Conservation (phyloP, 306 rosid species). For the Vachellia collinsii region DNA sequence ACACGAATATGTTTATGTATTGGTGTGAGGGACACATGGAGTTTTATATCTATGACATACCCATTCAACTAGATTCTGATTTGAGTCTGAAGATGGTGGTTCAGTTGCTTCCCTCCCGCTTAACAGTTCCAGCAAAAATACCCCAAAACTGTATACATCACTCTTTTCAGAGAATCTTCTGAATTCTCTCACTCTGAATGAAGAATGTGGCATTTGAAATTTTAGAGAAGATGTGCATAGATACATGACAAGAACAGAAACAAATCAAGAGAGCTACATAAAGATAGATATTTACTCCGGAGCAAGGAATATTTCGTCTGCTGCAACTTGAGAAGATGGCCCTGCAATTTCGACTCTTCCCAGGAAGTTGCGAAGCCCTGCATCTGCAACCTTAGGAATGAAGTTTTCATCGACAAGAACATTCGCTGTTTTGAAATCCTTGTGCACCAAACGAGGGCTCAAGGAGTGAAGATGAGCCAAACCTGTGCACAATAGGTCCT, state of each 20-base stretch:
- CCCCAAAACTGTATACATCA: conserved; percentile 86
- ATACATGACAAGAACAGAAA: conserved; percentile 22
- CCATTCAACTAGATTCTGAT: conserved; percentile 70
- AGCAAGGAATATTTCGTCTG: conserved; percentile 79
- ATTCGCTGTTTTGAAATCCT: conserved; percentile 85
- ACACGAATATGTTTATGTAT: not conserved
- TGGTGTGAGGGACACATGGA: not conserved
- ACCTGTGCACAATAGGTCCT: conserved; percentile 51
- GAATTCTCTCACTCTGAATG: conserved; percentile 83
- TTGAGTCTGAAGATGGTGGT: conserved; percentile 47
- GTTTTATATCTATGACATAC: conserved; percentile 40
- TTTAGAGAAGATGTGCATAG: not conserved
- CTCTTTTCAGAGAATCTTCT: conserved; percentile 87
- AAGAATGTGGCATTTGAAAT: conserved; percentile 31
- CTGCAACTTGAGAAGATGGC: conserved; percentile 70
- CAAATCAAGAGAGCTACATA: conserved; percentile 24
- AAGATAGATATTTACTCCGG: conserved; percentile 65
- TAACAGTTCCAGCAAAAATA: conserved; percentile 78
- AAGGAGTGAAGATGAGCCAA: conserved; percentile 81
- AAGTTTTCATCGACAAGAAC: conserved; percentile 88
- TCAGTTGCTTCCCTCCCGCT: conserved; percentile 78
- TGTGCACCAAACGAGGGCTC: conserved; percentile 88
- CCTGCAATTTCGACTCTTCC: conserved; percentile 70
- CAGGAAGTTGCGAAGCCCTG: conserved; percentile 75
- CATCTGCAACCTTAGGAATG: conserved; percentile 91